A percentile compares a stretch with the other conserved stretches of the same genome.
phyloP scores from a whole-genome alignment of 805 yeast genomes.

The Hanseniaspora nectarophila region DNA sequence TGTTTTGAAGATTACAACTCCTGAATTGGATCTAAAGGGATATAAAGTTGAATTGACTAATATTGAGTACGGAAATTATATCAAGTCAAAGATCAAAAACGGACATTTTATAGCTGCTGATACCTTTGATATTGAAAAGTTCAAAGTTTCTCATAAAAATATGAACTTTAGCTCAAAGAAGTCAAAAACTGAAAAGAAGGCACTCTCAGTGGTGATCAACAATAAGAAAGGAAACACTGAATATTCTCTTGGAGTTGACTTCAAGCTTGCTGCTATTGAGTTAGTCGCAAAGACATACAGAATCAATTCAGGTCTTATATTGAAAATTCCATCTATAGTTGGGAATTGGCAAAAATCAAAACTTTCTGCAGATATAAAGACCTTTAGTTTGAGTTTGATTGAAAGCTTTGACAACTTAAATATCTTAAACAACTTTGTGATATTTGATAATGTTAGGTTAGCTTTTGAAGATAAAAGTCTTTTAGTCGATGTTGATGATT shows the following conservation, averaged over 20 bases:
- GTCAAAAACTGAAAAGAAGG: slow-evolving; percentile 3
- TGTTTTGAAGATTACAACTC: slow-evolving; percentile 46
- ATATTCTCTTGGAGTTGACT: neutral
- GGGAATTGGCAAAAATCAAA: neutral
- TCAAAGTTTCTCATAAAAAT: slow-evolving; percentile 28
- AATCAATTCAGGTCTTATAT: slow-evolving; percentile 3
- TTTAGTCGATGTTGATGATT: slow-evolving; percentile 32
- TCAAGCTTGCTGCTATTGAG: slow-evolving; percentile 1
- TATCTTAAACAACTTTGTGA: neutral
- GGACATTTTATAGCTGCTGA: slow-evolving; percentile 26
- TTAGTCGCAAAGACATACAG: slow-evolving; percentile 10
- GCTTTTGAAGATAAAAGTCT: neutral
- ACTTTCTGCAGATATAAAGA: slow-evolving; percentile 1
- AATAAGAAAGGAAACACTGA: neutral
- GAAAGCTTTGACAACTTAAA: slow-evolving; percentile 2
- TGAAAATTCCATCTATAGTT: slow-evolving; percentile 4
- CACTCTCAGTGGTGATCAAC: slow-evolving; percentile 13
- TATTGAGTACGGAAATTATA: slow-evolving; percentile 10
- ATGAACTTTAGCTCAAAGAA: slow-evolving; percentile 31
- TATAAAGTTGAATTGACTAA: neutral
- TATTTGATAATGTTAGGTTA: neutral
- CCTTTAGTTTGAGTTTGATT: slow-evolving; percentile 6
- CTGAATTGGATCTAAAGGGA: slow-evolving; percentile 34
- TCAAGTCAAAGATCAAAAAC: slow-evolving; percentile 27
- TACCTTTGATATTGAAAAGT: slow-evolving; percentile 32